Conservation (phyloP, 148 eudicot genomes). For the Camellia lanceoleosa region DNA sequence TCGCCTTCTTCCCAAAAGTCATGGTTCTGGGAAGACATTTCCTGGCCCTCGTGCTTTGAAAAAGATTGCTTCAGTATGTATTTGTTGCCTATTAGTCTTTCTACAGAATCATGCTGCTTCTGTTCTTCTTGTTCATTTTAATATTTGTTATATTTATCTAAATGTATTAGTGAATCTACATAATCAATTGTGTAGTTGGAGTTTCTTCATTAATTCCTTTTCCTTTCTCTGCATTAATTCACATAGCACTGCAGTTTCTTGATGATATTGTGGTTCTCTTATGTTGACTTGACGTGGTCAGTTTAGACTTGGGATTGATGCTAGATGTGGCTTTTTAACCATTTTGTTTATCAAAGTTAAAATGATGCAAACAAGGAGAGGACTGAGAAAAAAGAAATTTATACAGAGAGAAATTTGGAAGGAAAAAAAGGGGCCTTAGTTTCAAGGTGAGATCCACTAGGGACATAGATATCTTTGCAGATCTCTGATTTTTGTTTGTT, state of each 20-base stretch:
- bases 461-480: not conserved
- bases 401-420: not conserved
- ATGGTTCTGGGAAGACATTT: conserved; percentile 91
- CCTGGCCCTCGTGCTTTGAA: conserved; percentile 76
- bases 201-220: not conserved
- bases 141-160: not conserved
- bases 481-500: not conserved
- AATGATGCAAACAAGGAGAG: not conserved
- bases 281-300: conserved; percentile 9
- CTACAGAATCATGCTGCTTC: not conserved
- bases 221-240: no score
- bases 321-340: conserved; percentile 1
- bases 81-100: conserved; percentile 8
- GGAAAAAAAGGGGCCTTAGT: not conserved
- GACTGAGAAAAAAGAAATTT: not conserved
- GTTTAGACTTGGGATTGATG: not conserved
- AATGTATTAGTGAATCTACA: conserved; percentile 3
- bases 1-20: conserved; percentile 85
- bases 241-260: not conserved
- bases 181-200: not conserved
- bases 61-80: conserved; percentile 53
- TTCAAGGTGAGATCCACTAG: conserved; percentile 5
- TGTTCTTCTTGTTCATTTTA: conserved; percentile 20
- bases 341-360: conserved; percentile 3
- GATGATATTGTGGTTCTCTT: not conserved